Conservation (phyloP, 805 yeast genomes). For the Metschnikowia peoriensis region DNA sequence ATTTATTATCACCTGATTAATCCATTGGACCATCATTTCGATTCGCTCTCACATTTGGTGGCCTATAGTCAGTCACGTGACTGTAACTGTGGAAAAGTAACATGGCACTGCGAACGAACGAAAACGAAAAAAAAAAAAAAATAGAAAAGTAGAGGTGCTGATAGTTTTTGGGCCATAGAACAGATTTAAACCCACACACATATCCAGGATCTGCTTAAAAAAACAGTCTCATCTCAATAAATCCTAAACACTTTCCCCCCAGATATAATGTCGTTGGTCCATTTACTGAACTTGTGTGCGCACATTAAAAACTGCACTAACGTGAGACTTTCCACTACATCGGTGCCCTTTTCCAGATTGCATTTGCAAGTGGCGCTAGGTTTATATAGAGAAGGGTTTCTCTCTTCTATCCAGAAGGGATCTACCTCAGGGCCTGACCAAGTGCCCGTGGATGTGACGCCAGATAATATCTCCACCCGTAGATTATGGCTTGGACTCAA, state of each 20-base stretch:
- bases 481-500: slow-evolving; percentile 91
- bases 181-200: background rate
- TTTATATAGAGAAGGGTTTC: slow-evolving; percentile 86
- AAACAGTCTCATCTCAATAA: background rate
- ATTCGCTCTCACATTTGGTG: background rate
- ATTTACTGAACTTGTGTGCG: slow-evolving; percentile 79
- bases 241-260: background rate
- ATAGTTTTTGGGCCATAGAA: background rate
- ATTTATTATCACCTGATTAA: too few species aligned
- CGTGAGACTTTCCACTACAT: slow-evolving; percentile 69
- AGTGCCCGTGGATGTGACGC: slow-evolving; percentile 72
- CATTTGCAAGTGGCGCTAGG: slow-evolving; percentile 83
- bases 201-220: background rate
- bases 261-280: slow-evolving; percentile 72
- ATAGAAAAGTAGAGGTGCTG: background rate
- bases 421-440: slow-evolving; percentile 81
- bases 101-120: background rate
- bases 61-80: background rate
- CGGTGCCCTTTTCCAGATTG: slow-evolving; percentile 78
- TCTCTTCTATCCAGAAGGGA: slow-evolving; percentile 82
- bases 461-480: slow-evolving; percentile 81
- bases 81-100: background rate
- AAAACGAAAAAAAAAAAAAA: background rate
- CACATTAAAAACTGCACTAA: slow-evolving; percentile 86
- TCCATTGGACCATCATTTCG: too few species aligned